Conservation (phyloP, 2,329 filamentous ascomycete genomes). For the Nothomitra cinnamomea region DNA sequence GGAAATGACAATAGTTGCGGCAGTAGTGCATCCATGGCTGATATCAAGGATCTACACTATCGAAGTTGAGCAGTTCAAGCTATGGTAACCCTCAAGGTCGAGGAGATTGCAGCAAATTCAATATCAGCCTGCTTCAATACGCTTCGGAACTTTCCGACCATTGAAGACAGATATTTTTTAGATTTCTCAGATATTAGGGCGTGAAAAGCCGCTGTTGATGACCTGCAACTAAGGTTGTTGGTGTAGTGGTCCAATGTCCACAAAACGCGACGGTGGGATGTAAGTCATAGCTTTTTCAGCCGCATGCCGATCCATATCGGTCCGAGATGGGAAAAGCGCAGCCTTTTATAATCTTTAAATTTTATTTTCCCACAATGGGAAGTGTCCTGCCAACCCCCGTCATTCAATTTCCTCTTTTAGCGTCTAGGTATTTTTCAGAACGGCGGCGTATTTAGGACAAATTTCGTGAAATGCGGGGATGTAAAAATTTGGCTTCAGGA, state of each 20-base stretch:
- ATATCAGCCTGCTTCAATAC: background rate
- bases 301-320: background rate
- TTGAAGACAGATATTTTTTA: background rate
- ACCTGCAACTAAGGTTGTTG: background rate
- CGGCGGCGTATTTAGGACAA: too few species aligned
- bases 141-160: background rate
- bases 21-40: constrained; percentile 16
- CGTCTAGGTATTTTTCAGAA: too few species aligned
- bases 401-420: too few species aligned
- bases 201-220: background rate
- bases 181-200: background rate
- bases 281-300: background rate
- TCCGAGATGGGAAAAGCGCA: background rate
- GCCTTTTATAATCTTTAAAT: too few species aligned
- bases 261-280: background rate
- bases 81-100: constrained; percentile 1
- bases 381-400: too few species aligned
- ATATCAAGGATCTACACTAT: background rate
- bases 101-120: constrained; percentile 1
- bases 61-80: constrained; percentile 8
- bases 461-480: too few species aligned
- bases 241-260: background rate
- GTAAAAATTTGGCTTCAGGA: too few species aligned
- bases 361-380: too few species aligned
- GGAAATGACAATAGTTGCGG: constrained; percentile 23